Conservation (phyloP, 208 protist species). For the Angomonas deanei region DNA sequence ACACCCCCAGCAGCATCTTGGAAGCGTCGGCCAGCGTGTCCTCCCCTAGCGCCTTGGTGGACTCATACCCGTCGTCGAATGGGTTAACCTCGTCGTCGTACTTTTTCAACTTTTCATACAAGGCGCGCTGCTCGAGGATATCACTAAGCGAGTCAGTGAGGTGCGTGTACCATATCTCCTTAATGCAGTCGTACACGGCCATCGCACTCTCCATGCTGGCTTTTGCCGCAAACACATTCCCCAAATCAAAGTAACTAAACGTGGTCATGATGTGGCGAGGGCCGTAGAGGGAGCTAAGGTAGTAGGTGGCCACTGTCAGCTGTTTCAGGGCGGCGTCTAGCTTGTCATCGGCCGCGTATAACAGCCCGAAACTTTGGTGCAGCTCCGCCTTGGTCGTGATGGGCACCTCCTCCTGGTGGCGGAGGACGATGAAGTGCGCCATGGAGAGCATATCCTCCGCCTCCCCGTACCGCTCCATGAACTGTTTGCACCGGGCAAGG, state of each 20-base stretch:
- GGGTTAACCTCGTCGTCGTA: conserved; percentile 61
- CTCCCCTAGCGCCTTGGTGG: conserved; percentile 56
- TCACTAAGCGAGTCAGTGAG: conserved; percentile 44
- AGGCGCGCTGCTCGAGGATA: conserved; percentile 44
- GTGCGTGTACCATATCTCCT: conserved; percentile 79
- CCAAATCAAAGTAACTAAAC: conserved; percentile 89
- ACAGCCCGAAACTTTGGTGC: conserved; percentile 84
- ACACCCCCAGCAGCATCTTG: conserved; percentile 85
- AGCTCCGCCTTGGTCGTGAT: conserved; percentile 70
- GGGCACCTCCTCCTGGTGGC: conserved; percentile 47
- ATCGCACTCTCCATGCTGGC: conserved; percentile 81
- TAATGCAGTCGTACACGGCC: conserved; percentile 81
- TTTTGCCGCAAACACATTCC: conserved; percentile 87
- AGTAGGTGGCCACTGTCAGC: conserved; percentile 81
- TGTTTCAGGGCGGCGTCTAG: conserved; percentile 79
- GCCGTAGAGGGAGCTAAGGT: conserved; percentile 77
- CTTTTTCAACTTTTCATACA: conserved; percentile 45
- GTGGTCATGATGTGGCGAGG: conserved; percentile 72
- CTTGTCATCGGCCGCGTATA: conserved; percentile 82
- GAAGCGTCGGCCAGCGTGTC: conserved; percentile 80
- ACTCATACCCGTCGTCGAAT: conserved; percentile 47
- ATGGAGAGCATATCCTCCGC: conserved; percentile 87
- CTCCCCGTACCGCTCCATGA: conserved; percentile 65
- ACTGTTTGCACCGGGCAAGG: conserved; percentile 82
- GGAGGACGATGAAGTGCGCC: conserved; percentile 78